A percentile compares a stretch with the other conserved stretches of the same genome.
Evolutionary conservation across 2,329 filamentous ascomycete species (phyloP).

Genomic region (Scedosporium aurantiacum): DNA sequence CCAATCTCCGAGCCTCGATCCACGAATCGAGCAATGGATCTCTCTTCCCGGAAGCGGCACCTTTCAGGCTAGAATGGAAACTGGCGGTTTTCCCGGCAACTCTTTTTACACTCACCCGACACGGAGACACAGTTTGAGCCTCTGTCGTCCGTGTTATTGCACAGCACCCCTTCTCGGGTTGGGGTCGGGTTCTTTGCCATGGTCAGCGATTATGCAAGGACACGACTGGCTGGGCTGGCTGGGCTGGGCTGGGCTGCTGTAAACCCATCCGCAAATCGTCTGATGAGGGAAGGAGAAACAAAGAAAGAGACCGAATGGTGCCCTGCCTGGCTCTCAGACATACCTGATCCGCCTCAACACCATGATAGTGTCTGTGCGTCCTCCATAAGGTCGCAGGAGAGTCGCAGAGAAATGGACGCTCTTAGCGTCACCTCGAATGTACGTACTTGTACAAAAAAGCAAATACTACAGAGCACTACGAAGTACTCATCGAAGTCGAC

Average conservation of each 20-base stretch:
- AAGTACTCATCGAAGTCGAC: too few relatives aligned
- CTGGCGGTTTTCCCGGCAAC: not conserved
- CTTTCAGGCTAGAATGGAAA: not conserved
- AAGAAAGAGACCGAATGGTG: not conserved
- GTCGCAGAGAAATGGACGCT: too few relatives aligned
- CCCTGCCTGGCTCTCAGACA: constrained; percentile 7
- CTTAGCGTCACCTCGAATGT: too few relatives aligned
- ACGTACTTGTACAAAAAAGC: too few relatives aligned
- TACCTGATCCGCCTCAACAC: constrained; percentile 7
- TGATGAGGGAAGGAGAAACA: not conserved
- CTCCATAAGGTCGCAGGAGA: not conserved
- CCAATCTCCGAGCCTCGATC: too few relatives aligned
- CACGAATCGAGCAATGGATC: too few relatives aligned
- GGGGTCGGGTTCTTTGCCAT: too few relatives aligned
- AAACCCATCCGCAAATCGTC: not conserved
- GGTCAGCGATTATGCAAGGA: not conserved
- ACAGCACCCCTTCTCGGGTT: too few relatives aligned
- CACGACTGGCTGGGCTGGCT: not conserved
- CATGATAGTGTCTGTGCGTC: constrained; percentile 10
- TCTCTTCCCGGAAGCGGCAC: not conserved
- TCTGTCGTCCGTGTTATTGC: not conserved
- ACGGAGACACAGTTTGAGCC: not conserved
- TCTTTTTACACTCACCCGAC: too few relatives aligned
- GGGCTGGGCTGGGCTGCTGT: not conserved
- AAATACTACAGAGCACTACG: too few relatives aligned